Base-by-base conservation (phyloP, 2,329 filamentous ascomycete species). In the Dactylellina drechsleri region DNA sequence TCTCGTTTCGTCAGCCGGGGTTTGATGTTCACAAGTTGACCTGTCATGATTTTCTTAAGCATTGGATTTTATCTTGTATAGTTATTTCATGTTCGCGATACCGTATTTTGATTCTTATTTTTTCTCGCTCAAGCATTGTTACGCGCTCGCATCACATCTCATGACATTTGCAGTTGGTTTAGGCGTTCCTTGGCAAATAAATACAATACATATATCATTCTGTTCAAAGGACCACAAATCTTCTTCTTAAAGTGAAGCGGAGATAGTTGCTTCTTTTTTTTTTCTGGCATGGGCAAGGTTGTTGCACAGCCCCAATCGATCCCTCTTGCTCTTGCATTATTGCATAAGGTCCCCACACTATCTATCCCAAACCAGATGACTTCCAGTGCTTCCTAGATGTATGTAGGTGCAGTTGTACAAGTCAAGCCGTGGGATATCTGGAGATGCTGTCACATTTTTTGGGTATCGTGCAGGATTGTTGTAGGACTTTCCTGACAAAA, bases 301-400 rank as follows among this genome's bases (percentile, higher is more conserved):
- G 71, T 75, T 75, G 71, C 71, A 75, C 71, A 75, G 71, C 71
- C 71, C 71, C 71, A 68, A 67, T 75, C 71, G 50, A 64, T 57
- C 61, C 60, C 49, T 65, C 61, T 66, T 61, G 71, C 54, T 64
- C 66, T 75, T 75, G 71, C 71, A 75, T 64, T 64, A 75, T 68
- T 75, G 71, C 71, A 75, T 68, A 58, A 64, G 70, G 62, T 74
- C 64, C 64, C 71, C 71, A 75, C 71, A 68, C 53, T 60, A 49
- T 54, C 58, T 68, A 50, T 53, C 47, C 64, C 47, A 52, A 74
- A 67, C 53, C 71, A 75, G 64, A 75, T 75, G 71, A 75, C 71
- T 68, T 68, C 64, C 70, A 59, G 53, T 36, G 56, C 58, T 60
- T 47, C 54, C 36, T 58, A 47, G 31, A 36, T 36, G 31, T 36